phyloP scores from a whole-genome alignment of 164 flowering plant genomes.

The Vitis cinerea region DNA sequence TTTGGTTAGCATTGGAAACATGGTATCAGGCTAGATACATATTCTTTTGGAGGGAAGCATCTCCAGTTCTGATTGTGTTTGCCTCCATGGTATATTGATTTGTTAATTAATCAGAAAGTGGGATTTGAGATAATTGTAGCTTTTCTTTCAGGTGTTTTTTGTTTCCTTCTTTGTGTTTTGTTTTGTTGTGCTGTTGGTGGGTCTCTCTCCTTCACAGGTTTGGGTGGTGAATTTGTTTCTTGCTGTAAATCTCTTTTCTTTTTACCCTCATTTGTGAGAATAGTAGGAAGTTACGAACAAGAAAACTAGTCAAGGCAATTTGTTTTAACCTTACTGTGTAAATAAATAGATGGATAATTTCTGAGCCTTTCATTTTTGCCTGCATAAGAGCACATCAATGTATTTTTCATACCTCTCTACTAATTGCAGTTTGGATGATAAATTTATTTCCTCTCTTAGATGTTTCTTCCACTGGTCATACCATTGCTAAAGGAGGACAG shows the following conservation, averaged over 20 bases:
- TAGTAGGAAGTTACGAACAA: constrained; percentile 12
- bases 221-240: constrained; percentile 9
- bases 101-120: constrained; percentile 34
- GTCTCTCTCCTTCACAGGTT: background rate
- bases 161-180: background rate
- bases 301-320: background rate
- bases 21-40: constrained; percentile 26
- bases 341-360: constrained; percentile 12
- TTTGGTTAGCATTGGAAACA: constrained; percentile 15
- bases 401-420: background rate
- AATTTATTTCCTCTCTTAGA: too few relatives aligned
- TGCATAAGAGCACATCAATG: background rate
- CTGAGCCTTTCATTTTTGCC: constrained; percentile 13
- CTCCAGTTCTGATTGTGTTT: constrained; percentile 11
- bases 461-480: too few relatives aligned
- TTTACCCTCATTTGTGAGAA: constrained; percentile 3
- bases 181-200: background rate
- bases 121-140: constrained; percentile 18
- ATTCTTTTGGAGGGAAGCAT: constrained; percentile 56
- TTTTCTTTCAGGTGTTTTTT: constrained; percentile 12
- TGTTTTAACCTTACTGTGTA: constrained; percentile 32
- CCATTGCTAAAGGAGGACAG: too few relatives aligned
- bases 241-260: constrained; percentile 15
- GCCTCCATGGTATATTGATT: constrained; percentile 42
- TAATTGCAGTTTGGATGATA: too few relatives aligned